Percentiles rank a stretch among this genome's conserved stretches.
phyloP scores from a whole-genome alignment of 306 rosid genomes.

The Geum urbanum region DNA sequence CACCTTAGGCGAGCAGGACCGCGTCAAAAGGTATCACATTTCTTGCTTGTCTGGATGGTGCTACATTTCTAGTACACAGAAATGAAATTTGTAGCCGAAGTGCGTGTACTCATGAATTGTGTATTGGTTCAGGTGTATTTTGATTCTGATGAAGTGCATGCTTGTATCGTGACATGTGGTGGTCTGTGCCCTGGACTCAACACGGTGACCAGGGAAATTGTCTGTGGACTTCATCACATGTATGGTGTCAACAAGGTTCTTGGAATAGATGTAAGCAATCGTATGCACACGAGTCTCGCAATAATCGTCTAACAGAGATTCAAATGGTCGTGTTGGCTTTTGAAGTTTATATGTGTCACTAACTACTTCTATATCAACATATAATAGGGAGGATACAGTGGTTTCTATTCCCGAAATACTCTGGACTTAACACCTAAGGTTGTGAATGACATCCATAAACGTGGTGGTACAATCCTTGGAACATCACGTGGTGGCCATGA shows the following conservation, averaged over 20 bases:
- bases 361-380: not conserved
- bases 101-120: not conserved
- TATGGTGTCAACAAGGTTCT: constrained; percentile 39
- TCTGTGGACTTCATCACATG: constrained; percentile 45
- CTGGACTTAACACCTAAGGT: constrained; percentile 36
- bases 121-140: constrained; percentile 37
- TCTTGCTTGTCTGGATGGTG: not conserved
- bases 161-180: constrained; percentile 48
- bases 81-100: not conserved
- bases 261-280: constrained; percentile 44
- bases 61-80: not conserved
- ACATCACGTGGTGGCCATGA: constrained; percentile 51
- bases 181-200: constrained; percentile 55
- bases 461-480: constrained; percentile 54
- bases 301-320: not conserved
- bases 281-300: not conserved
- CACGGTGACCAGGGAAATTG: constrained; percentile 49
- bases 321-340: not conserved
- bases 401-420: constrained; percentile 45
- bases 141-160: constrained; percentile 37
- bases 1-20: constrained; percentile 53
- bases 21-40: constrained; percentile 37
- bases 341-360: not conserved
- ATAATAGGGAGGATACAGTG: constrained; percentile 45
- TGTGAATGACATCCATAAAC: constrained; percentile 48